Evolutionary conservation across 2,329 filamentous ascomycete species (phyloP).

Genomic region (Didymella glomerata): DNA sequence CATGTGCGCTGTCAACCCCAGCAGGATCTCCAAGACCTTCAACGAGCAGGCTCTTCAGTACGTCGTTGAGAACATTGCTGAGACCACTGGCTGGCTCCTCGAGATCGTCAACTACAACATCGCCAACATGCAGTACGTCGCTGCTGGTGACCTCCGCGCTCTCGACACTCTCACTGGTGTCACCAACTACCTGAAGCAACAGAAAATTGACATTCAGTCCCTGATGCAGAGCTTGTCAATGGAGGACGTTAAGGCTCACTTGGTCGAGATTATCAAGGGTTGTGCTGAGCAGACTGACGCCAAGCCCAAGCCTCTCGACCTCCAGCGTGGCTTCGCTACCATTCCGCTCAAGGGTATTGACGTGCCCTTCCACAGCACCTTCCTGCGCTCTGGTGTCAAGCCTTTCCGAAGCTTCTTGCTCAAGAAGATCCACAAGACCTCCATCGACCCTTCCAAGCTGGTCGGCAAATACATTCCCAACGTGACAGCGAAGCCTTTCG

Average conservation of each 20-base stretch:
- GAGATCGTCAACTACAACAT: slow-evolving; percentile 98
- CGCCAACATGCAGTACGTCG: slow-evolving; percentile 74
- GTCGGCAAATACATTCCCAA: slow-evolving; percentile 99
- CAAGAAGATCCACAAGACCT: slow-evolving; percentile 99
- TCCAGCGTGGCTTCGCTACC: slow-evolving; percentile 94
- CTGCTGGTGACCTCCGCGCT: slow-evolving; percentile 71
- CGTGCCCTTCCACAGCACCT: slow-evolving; percentile 98
- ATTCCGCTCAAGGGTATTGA: slow-evolving; percentile 98
- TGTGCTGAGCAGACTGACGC: slow-evolving; percentile 85
- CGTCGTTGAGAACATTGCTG: slow-evolving; percentile 92
- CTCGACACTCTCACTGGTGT: slow-evolving; percentile 76
- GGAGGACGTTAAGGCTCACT: slow-evolving; percentile 88
- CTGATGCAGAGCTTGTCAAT: slow-evolving; percentile 86
- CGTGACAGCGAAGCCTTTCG: slow-evolving; percentile 94
- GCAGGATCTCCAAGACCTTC: slow-evolving; percentile 97
- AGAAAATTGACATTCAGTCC: slow-evolving; percentile 96
- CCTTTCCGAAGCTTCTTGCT: slow-evolving; percentile 97
- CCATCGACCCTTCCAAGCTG: slow-evolving; percentile 95
- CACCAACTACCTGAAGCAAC: slow-evolving; percentile 92
- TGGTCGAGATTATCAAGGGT: slow-evolving; percentile 89
- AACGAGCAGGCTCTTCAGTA: slow-evolving; percentile 97
- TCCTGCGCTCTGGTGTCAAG: slow-evolving; percentile 97
- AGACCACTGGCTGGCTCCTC: slow-evolving; percentile 92
- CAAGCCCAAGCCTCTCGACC: slow-evolving; percentile 87
- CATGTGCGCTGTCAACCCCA: slow-evolving; percentile 99